Conservation (phyloP, 2,329 filamentous ascomycete species). For the Daldinia eschscholtzii region DNA sequence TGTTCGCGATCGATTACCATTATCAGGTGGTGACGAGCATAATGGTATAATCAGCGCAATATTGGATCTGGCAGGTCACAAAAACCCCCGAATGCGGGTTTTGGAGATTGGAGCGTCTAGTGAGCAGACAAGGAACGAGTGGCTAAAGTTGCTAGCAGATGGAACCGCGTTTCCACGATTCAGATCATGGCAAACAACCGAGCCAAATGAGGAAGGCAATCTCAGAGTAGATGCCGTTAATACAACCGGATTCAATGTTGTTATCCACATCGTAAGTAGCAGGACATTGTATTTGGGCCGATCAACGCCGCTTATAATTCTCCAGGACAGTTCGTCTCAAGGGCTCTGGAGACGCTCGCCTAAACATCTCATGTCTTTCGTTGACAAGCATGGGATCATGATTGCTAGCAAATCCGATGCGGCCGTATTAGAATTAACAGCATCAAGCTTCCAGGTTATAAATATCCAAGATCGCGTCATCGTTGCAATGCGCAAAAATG, state of each 20-base stretch:
- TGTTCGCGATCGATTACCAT: neutral
- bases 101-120: neutral
- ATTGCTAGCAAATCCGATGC: neutral
- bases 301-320: neutral
- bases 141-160: constrained; percentile 1
- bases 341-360: neutral
- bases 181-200: neutral
- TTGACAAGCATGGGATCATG: neutral
- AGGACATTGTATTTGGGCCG: neutral
- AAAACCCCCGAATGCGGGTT: constrained; percentile 11
- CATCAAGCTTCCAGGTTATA: neutral
- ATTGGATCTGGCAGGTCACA: constrained; percentile 7
- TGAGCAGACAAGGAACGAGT: neutral
- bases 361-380: neutral
- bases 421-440: neutral
- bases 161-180: constrained; percentile 1
- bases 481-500: neutral
- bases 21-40: neutral
- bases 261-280: neutral
- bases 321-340: neutral
- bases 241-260: neutral
- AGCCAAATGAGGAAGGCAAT: neutral
- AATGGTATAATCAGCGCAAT: neutral
- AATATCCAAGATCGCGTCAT: neutral
- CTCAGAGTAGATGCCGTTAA: neutral